Evolutionary conservation across 768 basidiomycete genomes (phyloP), one percentile per base, ranked within the genome.

Genomic region (Aureoboletus auriporus): DNA sequence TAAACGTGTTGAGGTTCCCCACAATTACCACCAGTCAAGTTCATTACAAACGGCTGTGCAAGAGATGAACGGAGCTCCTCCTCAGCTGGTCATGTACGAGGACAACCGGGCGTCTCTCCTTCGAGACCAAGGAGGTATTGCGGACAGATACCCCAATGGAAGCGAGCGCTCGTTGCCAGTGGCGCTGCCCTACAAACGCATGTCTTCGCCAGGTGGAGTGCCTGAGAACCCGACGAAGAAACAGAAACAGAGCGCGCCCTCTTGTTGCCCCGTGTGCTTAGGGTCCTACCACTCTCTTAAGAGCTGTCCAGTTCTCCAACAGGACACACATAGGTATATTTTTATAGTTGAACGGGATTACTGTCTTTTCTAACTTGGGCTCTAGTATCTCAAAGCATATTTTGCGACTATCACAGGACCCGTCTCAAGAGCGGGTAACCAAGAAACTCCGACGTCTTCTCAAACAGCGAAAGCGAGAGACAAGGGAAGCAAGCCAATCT

Each of bases 291-390:
- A 84, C 61, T 50, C 70, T 17, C 52, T 78, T 9, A 73, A 77
- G 58, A 71, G 75, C 26, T 90, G 88, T 58, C 77, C 83, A 13
- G 58, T 78, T 20, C 73, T 84, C 3, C 51, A 50, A 6, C 69
- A 71, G 44, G 86, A 84, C 2, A 68, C 78, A 1, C 65, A 70
- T 47, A 83, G 78, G 86, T 85, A 53, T 39, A 58, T 47, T n/a
- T 33, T n/a, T 33, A 45, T 49, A 35, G 27, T 35, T 27, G 14
- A 45, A 31, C 41, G 12, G 31, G 17, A 28, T 17, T 35, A 10
- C 3, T 16, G 17, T 11, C 10, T 23, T 40, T 29, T 45, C 50
- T 60, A 55, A 51, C 51, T 23, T 37, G 47, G 46, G 39, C 43
- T 30, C 20, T 48, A 80, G 81, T 49, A 67, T 80, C 28, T 50